Evolutionary conservation across 1,139 yeast species (phyloP).

Genomic region (Taphrina pruni): DNA sequence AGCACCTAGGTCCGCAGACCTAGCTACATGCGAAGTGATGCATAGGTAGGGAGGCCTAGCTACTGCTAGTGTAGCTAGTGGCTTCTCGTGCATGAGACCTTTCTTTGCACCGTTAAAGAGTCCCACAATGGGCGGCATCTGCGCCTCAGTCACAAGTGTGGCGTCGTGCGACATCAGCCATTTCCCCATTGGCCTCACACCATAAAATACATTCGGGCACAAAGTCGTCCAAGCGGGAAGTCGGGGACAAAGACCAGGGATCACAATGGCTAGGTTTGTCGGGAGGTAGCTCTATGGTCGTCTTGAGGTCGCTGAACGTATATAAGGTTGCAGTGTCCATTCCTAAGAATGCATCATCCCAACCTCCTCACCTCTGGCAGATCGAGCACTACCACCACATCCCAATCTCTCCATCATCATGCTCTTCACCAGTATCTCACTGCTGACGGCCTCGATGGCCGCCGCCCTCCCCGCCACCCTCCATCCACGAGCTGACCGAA

Average conservation of each 20-base stretch:
- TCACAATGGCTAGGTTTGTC: not conserved
- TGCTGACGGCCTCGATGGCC: conserved; percentile 15
- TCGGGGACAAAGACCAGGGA: conserved; percentile 12
- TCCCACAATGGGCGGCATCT: not conserved
- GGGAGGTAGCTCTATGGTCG: conserved; percentile 1
- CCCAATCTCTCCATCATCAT: not conserved
- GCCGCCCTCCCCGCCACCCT: conserved; percentile 18
- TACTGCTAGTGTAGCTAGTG: not conserved
- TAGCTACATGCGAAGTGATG: no score
- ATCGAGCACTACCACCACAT: not conserved
- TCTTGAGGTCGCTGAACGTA: not conserved
- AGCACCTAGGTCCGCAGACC: no score
- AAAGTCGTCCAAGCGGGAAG: not conserved
- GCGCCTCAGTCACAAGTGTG: conserved; percentile 1
- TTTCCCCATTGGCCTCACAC: not conserved
- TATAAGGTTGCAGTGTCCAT: not conserved
- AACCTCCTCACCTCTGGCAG: not conserved
- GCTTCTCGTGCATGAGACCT: not conserved
- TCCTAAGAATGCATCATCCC: conserved; percentile 1
- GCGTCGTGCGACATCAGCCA: conserved; percentile 16
- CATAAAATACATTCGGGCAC: not conserved
- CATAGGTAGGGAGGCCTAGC: no score
- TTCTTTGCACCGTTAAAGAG: not conserved
- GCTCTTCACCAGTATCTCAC: conserved; percentile 17
- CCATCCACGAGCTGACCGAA: conserved; percentile 15